Base-by-base conservation (phyloP, 768 basidiomycete species). In the Hypholoma sublateritium region DNA sequence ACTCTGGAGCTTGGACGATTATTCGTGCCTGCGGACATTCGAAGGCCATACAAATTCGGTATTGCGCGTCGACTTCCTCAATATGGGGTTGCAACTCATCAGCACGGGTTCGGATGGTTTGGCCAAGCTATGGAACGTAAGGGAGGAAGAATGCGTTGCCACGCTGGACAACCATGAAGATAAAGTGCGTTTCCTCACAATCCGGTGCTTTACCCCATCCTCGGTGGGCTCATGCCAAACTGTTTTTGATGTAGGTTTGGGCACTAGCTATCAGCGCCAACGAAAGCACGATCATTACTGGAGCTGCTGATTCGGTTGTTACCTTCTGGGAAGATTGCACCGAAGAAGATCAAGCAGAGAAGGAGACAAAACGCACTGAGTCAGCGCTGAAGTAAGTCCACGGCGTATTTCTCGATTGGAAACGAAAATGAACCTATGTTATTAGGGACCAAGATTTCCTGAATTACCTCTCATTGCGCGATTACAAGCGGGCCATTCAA, bases 11-110 rank as follows among this genome's bases (percentile, higher is more conserved):
- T 70, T 98, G 61, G 91, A 95, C 60, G 93, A 98, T 68, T 97
- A 88, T 72, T 84, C 91, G 22, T 99, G 97, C 70, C 69, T 98
- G 59, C 86, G 94, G 80, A 98, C 97, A 19, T 95, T 98, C 65
- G 97, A 99, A 74, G 97, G 97, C 0, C 97, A 99, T 71, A 93
- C 94, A 7, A 98, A 98, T 71, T 97, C 97, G 12, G 94, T 99
- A 32, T 73, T 99, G 52, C 78, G 95, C 50, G 92, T 98, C 28
- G 93, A 95, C 66, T 98, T 97, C 70, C 67, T 98, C 43, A 90
- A 89, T 63, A 68, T 76, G 43, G 95, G 89, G 16, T 79, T 83
- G 79, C 95, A 97, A 73, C 75, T 99, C 39, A 88, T 94, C 46
- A 96, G 92, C 58, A 79, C 92, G 14, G 93, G 91, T 9, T 93